Evolutionary conservation across 192 early-diverging fungal species (phyloP).

Genomic region (Coemansia sp.): DNA sequence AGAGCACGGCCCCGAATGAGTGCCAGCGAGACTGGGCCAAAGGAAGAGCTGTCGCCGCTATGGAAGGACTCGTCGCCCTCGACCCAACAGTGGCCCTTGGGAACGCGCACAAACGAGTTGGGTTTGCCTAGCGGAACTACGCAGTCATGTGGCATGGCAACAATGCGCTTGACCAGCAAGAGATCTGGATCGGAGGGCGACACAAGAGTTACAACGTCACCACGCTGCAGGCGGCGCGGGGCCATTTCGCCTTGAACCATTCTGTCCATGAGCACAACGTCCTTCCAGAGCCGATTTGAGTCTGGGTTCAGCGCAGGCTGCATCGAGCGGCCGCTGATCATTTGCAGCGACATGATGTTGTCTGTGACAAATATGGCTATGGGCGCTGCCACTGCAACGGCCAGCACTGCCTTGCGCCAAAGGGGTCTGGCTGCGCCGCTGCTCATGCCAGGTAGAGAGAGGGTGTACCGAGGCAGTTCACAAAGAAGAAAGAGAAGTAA

Average conservation of each 20-base stretch:
- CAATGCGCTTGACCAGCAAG: conserved; percentile 79
- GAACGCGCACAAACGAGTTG: conserved; percentile 58
- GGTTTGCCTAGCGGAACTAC: conserved; percentile 33
- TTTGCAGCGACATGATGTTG: conserved; percentile 46
- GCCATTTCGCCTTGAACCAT: conserved; percentile 52
- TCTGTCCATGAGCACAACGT: conserved; percentile 68
- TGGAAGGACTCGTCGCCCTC: conserved; percentile 86
- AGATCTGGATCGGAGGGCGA: conserved; percentile 69
- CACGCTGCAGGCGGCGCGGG: conserved; percentile 48
- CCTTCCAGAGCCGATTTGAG: conserved; percentile 59
- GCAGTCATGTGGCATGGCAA: conserved; percentile 78
- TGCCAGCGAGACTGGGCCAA: conserved; percentile 73
- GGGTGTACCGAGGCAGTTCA: neutral
- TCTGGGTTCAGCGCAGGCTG: conserved; percentile 78
- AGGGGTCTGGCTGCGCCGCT: neutral
- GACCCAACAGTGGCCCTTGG: conserved; percentile 80
- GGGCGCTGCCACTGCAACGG: conserved; percentile 16
- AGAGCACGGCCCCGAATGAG: conserved; percentile 62
- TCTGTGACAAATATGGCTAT: conserved; percentile 31
- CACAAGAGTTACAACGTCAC: conserved; percentile 67
- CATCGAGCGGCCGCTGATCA: conserved; percentile 56
- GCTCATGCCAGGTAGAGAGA: conserved; percentile 8
- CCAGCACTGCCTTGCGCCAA: conserved; percentile 12
- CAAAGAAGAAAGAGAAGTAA: neutral
- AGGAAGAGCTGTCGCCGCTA: conserved; percentile 75